phyloP scores from a whole-genome alignment of 1,284 basidiomycete genomes.

The Neonothopanus nambi region DNA sequence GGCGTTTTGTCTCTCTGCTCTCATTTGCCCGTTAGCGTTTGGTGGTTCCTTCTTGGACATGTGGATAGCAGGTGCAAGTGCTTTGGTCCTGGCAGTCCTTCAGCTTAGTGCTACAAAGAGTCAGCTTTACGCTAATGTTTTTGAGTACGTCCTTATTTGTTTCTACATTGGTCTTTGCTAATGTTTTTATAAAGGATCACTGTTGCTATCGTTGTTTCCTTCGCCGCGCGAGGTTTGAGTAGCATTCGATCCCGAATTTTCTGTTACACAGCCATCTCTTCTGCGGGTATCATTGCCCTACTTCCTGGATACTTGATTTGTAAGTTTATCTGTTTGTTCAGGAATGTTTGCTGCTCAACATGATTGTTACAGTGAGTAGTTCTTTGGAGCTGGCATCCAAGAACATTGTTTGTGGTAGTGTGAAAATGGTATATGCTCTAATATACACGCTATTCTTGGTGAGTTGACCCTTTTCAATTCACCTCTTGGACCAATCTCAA shows the following conservation, averaged over 20 bases:
- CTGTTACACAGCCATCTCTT: slow-evolving; percentile 87
- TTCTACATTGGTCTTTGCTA: slow-evolving; percentile 14
- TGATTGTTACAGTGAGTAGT: slow-evolving; percentile 64
- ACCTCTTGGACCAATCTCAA: slow-evolving; percentile 11
- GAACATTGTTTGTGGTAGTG: slow-evolving; percentile 85
- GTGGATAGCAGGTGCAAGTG: slow-evolving; percentile 72
- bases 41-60: slow-evolving; percentile 84
- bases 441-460: slow-evolving; percentile 88
- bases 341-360: slow-evolving; percentile 16
- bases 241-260: slow-evolving; percentile 74
- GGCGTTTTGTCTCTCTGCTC: slow-evolving; percentile 67
- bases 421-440: slow-evolving; percentile 88
- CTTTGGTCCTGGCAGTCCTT: slow-evolving; percentile 64
- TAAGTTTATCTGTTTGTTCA: slow-evolving; percentile 38
- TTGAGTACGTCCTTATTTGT: slow-evolving; percentile 63
- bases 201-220: slow-evolving; percentile 79
- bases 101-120: slow-evolving; percentile 73
- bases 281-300: slow-evolving; percentile 79
- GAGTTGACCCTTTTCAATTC: slow-evolving; percentile 21
- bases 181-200: slow-evolving; percentile 59
- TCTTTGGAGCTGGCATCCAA: slow-evolving; percentile 87
- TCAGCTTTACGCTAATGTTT: slow-evolving; percentile 82
- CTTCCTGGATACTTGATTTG: slow-evolving; percentile 82
- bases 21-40: slow-evolving; percentile 83
- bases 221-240: slow-evolving; percentile 75